Conservation (phyloP, 306 rosid genomes). For the Psophocarpus tetragonolobus region DNA sequence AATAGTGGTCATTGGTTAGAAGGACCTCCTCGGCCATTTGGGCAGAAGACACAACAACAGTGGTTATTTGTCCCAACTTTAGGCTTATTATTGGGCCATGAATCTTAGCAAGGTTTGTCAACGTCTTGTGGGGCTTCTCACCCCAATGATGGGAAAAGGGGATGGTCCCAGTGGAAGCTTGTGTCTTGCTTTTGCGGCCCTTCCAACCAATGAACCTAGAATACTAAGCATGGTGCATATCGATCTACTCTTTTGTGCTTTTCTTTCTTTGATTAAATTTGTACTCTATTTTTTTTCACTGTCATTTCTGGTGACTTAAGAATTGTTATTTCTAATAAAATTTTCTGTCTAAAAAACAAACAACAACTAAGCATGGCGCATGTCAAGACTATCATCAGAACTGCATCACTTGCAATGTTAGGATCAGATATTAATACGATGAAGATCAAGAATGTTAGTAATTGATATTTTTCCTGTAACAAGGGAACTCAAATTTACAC, state of each 20-base stretch:
- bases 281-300: too few relatives aligned
- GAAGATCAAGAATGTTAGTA: too few relatives aligned
- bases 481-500: too few relatives aligned
- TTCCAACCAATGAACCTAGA: neutral
- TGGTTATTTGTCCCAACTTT: slow-evolving; percentile 31
- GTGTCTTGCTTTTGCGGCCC: neutral
- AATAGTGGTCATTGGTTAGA: slow-evolving; percentile 24
- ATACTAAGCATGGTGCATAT: neutral
- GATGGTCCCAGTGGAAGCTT: slow-evolving; percentile 18
- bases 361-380: too few relatives aligned
- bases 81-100: slow-evolving; percentile 30
- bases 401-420: neutral
- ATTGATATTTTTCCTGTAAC: too few relatives aligned
- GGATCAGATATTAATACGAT: too few relatives aligned
- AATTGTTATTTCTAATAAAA: too few relatives aligned
- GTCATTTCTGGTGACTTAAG: too few relatives aligned
- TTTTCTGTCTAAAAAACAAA: too few relatives aligned
- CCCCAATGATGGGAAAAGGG: slow-evolving; percentile 13
- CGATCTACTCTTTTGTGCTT: too few relatives aligned
- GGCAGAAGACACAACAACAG: slow-evolving; percentile 16
- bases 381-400: slow-evolving; percentile 7
- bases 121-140: slow-evolving; percentile 15
- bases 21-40: slow-evolving; percentile 33
- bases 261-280: too few relatives aligned
- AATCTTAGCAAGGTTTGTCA: slow-evolving; percentile 25